Base-by-base conservation (phyloP, 2,329 filamentous ascomycete genomes). In the Botrytis tulipae region DNA sequence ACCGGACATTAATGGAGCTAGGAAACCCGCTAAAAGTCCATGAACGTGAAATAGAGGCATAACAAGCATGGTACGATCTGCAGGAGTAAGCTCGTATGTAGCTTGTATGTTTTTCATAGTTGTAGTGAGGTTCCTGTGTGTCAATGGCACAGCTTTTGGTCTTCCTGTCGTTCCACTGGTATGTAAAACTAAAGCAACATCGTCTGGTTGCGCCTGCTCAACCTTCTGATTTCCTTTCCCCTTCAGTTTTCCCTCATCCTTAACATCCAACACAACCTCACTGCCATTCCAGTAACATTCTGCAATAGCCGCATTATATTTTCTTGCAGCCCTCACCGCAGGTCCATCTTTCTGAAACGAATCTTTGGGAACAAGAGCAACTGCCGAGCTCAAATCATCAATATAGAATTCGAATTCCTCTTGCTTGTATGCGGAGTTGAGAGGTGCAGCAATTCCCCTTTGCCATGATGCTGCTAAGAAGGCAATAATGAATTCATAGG, bases 41-140 rank as follows among this genome's bases (percentile, higher is more conserved):
- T 96, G 93, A 67, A 97, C 93, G 83, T 97, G 93, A 86, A 97
- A 97, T 2, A 97, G 87, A 29, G 93, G 93, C 93, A 97, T 97
- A 74, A 97, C 93, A 25, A 97, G 87, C 87, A 94, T 91, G 42
- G 93, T 95, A 65, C 93, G 89, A 82, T 97, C 93, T 70, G 86
- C 81, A 9, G 89, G 82, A 0, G 89, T 91, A 74, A 97, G 87
- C 73, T 91, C 82, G 82, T 97, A 97, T 10, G 93, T 97, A 74
- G 87, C 85, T 80, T 92, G 87, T 80, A 97, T 94, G 83, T 96
- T 97, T 79, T 87, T 87, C 93, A 96, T 96, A 25, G 93, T 95
- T 74, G 90, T 87, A 10, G 92, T 92, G 75, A 97, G 86, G 82
- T 97, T 96, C 77, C 87, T 89, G 83, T 96, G 93, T 20, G 92